Base-by-base conservation (phyloP, 202 grass and related monocot species). In the Setaria italica region DNA sequence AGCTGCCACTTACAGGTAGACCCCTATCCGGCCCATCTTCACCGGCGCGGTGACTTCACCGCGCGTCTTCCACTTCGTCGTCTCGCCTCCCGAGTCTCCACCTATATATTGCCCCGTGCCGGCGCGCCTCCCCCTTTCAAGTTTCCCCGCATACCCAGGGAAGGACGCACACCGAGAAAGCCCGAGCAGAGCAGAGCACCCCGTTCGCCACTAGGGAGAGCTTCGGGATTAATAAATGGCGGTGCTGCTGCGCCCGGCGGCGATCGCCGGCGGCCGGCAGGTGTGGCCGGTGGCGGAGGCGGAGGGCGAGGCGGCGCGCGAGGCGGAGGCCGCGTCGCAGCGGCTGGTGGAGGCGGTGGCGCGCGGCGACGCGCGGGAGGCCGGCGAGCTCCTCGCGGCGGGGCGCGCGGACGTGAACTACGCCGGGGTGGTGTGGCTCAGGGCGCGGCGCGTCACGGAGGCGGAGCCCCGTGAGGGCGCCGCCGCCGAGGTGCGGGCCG, bases 341-440 rank as follows among this genome's bases (percentile, higher is more conserved):
- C 85, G 92, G 77, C 86, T 99, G 9, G 93, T 99, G 76, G 94
- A 96, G 71, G 93, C 92, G 62, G 92, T 91, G 83, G 88, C 91
- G 29, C 73, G 90, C 12, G 90, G 93, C 16, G 91, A 93, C 78
- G 50, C 72, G 74, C 25, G 67, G 88, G 93, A 83, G 76, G 90
- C 78, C n/a, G 79, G 90, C n/a, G 90, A 93, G 88, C 79, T 87
- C 72, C 90, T 99, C 19, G 90, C 88, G 39, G 89, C 89, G 34
- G 83, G 89, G 46, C 85, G 85, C 49, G 96, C 82, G 43, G 91
- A 98, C 84, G 90, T 98, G 30, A 96, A 99, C 93, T 94, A 92
- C 88, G 92, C 94, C 74, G 97, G 97, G 11, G 90, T 92, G 37
- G 94, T 99, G 56, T 96, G 92, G 90, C 87, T 99, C 2, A 69